phyloP scores from a whole-genome alignment of 2,329 filamentous ascomycete species.

The Talaromyces sp. region DNA sequence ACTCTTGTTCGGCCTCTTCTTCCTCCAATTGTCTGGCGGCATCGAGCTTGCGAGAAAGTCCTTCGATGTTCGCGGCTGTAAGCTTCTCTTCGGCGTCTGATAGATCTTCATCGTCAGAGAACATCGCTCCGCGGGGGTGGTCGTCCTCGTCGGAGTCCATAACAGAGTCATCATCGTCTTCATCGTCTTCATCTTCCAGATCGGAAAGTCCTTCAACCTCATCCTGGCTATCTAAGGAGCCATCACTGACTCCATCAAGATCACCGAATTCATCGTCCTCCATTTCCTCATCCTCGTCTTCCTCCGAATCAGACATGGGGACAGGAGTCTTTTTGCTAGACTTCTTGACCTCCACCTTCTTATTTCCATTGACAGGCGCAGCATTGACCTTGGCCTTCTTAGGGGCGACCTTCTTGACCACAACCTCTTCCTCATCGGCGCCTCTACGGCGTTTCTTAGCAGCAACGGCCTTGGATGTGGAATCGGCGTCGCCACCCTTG shows the following conservation, averaged over 20 bases:
- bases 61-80: slow-evolving; percentile 94
- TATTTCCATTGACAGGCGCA: slow-evolving; percentile 6
- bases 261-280: slow-evolving; percentile 53
- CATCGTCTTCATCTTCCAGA: slow-evolving; percentile 60
- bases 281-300: slow-evolving; percentile 38
- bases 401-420: slow-evolving; percentile 39
- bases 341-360: slow-evolving; percentile 39
- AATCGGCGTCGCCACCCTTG: slow-evolving; percentile 72
- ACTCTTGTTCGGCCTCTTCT: slow-evolving; percentile 79
- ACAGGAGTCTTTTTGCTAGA: slow-evolving; percentile 25
- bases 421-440: slow-evolving; percentile 46
- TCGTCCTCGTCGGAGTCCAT: slow-evolving; percentile 72
- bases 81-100: slow-evolving; percentile 87
- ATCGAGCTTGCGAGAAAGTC: slow-evolving; percentile 83
- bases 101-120: slow-evolving; percentile 92
- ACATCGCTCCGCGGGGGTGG: slow-evolving; percentile 68
- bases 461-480: slow-evolving; percentile 48
- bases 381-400: slow-evolving; percentile 47
- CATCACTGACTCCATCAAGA: slow-evolving; percentile 44
- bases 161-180: slow-evolving; percentile 62
- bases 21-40: slow-evolving; percentile 74
- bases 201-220: slow-evolving; percentile 49
- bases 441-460: slow-evolving; percentile 68
- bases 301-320: slow-evolving; percentile 33
- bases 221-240: slow-evolving; percentile 54